Conservation (phyloP, 2,329 filamentous ascomycete genomes). For the Achaetomium macrosporum region DNA sequence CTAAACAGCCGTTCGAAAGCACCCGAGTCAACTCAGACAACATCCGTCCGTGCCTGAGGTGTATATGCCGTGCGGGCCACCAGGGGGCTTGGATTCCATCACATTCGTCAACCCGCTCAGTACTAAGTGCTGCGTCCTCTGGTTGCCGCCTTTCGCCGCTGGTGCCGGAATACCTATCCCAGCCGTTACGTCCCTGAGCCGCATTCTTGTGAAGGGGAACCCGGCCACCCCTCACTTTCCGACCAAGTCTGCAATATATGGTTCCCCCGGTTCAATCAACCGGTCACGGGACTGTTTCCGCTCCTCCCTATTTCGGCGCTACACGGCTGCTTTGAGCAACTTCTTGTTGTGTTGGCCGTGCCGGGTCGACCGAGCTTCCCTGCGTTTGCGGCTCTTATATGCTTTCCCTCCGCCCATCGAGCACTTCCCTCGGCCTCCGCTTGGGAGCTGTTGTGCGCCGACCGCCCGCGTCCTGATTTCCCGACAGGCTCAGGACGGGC, state of each 20-base stretch:
- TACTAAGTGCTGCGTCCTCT: neutral
- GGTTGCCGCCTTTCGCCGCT: constrained; percentile 6
- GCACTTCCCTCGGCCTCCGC: constrained; percentile 10
- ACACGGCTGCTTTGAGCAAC: constrained; percentile 12
- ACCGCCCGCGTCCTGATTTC: constrained; percentile 3
- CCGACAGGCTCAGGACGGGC: constrained; percentile 9
- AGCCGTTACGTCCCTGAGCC: constrained; percentile 23
- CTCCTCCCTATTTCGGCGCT: constrained; percentile 17
- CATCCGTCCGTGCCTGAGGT: neutral
- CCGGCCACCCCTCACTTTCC: constrained; percentile 17
- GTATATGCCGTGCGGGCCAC: neutral
- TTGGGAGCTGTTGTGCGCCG: constrained; percentile 18
- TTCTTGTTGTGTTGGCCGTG: constrained; percentile 8
- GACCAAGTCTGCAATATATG: constrained; percentile 22
- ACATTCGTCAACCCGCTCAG: neutral
- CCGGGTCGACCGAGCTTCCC: constrained; percentile 15
- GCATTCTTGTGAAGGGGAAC: constrained; percentile 18
- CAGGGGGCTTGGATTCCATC: neutral
- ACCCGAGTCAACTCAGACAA: neutral
- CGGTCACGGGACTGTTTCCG: constrained; percentile 22
- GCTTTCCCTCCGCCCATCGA: constrained; percentile 12
- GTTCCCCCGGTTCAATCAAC: constrained; percentile 23
- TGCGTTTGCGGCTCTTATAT: constrained; percentile 25
- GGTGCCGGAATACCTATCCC: constrained; percentile 16
- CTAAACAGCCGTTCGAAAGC: neutral